A percentile compares a stretch with the other conserved stretches of the same genome.
Evolutionary conservation across 176 grass and related monocot species (phyloP).

Genomic region (Panicum miliaceum): DNA sequence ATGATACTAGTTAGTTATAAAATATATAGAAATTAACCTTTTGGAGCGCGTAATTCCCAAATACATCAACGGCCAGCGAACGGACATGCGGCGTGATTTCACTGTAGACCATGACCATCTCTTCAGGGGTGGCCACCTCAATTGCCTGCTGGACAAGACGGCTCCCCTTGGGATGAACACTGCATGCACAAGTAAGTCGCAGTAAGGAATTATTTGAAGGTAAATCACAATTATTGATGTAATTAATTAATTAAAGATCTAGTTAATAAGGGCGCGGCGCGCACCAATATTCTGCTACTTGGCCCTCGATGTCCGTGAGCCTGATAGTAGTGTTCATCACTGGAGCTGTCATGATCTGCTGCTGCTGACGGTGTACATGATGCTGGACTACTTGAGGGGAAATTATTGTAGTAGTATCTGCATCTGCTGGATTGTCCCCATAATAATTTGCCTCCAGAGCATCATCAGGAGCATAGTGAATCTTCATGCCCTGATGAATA

Average conservation of each 20-base stretch:
- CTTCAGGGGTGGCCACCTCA: conserved; percentile 43
- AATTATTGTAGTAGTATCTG: neutral
- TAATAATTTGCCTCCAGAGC: conserved; percentile 1
- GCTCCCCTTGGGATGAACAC: conserved; percentile 39
- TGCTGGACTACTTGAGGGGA: neutral
- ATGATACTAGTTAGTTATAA: no score
- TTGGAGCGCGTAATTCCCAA: conserved; percentile 57
- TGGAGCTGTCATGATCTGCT: conserved; percentile 14
- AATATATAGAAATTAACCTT: conserved; percentile 36
- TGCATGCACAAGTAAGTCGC: conserved; percentile 23
- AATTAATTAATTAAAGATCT: neutral
- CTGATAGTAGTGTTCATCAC: neutral
- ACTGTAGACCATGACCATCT: conserved; percentile 53
- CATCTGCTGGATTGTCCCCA: neutral
- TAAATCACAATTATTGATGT: neutral
- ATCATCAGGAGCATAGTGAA: neutral
- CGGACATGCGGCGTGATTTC: conserved; percentile 40
- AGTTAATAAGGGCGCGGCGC: no score
- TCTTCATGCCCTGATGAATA: neutral
- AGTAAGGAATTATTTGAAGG: neutral
- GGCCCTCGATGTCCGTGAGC: conserved; percentile 43
- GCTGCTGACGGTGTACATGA: neutral
- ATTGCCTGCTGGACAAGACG: conserved; percentile 49
- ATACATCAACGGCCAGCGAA: conserved; percentile 41
- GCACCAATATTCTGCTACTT: conserved; percentile 52